Conservation (phyloP, 306 rosid genomes). For the Trifolium subterraneum region DNA sequence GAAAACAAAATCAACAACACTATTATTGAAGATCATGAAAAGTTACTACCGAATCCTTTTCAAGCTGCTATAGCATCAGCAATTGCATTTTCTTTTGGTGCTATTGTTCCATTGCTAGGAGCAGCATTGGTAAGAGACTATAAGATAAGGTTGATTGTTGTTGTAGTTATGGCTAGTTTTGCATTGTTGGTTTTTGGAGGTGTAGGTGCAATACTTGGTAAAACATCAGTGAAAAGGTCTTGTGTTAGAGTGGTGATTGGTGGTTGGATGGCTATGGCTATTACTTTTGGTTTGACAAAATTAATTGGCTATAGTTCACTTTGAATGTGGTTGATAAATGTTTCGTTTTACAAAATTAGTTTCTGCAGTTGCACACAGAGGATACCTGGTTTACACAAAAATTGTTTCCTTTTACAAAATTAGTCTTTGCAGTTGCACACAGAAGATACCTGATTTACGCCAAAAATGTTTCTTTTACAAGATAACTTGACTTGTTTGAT, state of each 20-base stretch:
- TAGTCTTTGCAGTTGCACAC: too few species aligned
- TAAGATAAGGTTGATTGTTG: conserved; percentile 52
- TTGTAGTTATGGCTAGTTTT: conserved; percentile 51
- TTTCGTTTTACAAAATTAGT: neutral
- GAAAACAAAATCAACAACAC: conserved; percentile 20
- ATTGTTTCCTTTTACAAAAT: neutral
- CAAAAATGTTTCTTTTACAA: too few species aligned
- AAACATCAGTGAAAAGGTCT: conserved; percentile 47
- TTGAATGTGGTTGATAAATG: conserved; percentile 30
- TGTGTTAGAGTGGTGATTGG: conserved; percentile 54
- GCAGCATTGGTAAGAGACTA: conserved; percentile 53
- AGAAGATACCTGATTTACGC: too few species aligned
- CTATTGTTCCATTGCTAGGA: conserved; percentile 55
- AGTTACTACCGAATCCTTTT: conserved; percentile 49
- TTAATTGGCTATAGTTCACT: conserved; percentile 49
- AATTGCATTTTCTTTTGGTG: conserved; percentile 63
- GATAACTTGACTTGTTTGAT: too few species aligned
- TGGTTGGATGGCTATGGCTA: conserved; percentile 71
- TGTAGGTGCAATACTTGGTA: conserved; percentile 52
- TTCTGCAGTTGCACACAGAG: too few species aligned
- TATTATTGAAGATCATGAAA: conserved; percentile 37
- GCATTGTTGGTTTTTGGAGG: conserved; percentile 58
- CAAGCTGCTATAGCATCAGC: conserved; percentile 68
- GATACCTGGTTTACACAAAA: too few species aligned
- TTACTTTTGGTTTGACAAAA: conserved; percentile 66